Evolutionary conservation across 139 green algal species (phyloP).

Genomic region (Chlorella sorokiniana): DNA sequence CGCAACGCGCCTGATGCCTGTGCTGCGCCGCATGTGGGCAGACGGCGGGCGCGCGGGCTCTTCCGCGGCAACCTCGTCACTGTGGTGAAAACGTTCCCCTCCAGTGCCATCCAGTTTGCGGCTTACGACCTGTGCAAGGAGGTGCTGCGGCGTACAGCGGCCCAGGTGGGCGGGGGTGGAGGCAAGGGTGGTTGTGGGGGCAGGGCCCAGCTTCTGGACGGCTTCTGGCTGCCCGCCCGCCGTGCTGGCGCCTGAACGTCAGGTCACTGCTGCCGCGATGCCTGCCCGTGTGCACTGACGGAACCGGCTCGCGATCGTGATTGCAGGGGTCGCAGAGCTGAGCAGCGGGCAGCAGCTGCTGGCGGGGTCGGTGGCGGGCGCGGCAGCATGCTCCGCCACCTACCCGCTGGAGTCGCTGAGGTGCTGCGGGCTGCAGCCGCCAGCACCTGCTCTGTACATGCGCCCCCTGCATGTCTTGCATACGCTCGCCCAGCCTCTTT

Average conservation of each 20-base stretch:
- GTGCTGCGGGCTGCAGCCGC: too few relatives aligned
- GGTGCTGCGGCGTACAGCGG: constrained; percentile 5
- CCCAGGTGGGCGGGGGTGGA: background rate
- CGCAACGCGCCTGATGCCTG: background rate
- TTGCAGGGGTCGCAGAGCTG: constrained; percentile 10
- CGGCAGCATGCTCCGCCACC: constrained; percentile 5
- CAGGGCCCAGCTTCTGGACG: too few relatives aligned
- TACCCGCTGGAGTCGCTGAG: constrained; percentile 31
- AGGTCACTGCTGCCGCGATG: background rate
- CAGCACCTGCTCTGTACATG: too few relatives aligned
- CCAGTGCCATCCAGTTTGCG: constrained; percentile 41
- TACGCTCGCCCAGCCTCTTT: background rate
- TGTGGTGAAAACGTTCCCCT: constrained; percentile 27
- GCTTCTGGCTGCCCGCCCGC: too few relatives aligned
- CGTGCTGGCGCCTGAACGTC: too few relatives aligned
- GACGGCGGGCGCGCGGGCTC: constrained; percentile 31
- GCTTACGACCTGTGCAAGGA: constrained; percentile 33
- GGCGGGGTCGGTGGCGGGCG: constrained; percentile 1
- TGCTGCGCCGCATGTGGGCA: constrained; percentile 32
- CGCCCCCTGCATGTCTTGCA: background rate
- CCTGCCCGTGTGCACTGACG: background rate
- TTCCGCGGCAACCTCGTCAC: constrained; percentile 46
- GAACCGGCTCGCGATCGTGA: background rate
- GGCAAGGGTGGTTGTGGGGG: too few relatives aligned
- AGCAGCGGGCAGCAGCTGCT: background rate